Evolutionary conservation across 345 rosid species (phyloP).

Genomic region (Tarenaya hassleriana): DNA sequence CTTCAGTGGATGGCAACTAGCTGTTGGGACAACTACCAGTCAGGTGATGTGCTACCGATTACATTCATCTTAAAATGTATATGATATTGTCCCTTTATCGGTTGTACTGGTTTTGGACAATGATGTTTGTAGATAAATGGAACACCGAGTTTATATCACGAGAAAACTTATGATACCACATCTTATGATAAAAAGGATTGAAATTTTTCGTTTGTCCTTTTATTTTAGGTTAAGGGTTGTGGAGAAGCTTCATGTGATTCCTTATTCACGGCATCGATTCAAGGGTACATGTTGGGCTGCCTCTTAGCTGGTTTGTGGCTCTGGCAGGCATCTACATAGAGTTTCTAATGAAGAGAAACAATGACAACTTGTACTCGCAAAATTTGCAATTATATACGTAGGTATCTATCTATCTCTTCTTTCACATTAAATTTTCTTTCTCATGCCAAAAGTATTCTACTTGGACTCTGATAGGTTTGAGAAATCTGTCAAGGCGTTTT

Average conservation of each 20-base stretch:
- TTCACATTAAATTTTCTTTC: conserved; percentile 23
- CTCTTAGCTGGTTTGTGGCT: conserved; percentile 86
- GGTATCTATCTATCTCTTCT: conserved; percentile 61
- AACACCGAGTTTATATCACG: too few relatives aligned
- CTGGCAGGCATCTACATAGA: conserved; percentile 94
- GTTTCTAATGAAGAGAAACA: conserved; percentile 92
- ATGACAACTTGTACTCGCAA: conserved; percentile 92
- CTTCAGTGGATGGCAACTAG: conserved; percentile 92
- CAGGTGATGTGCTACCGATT: conserved; percentile 40
- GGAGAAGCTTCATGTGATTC: conserved; percentile 84
- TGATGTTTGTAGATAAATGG: background rate
- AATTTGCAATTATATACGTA: conserved; percentile 89
- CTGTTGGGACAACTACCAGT: conserved; percentile 89
- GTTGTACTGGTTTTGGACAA: background rate
- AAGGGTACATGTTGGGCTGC: conserved; percentile 75
- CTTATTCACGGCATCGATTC: conserved; percentile 80
- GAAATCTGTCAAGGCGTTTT: too few relatives aligned
- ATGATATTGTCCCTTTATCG: background rate
- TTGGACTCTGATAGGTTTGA: too few relatives aligned
- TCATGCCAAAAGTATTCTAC: too few relatives aligned
- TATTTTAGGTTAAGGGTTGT: conserved; percentile 75
- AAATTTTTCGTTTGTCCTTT: too few relatives aligned
- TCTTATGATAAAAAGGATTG: too few relatives aligned
- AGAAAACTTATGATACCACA: too few relatives aligned
- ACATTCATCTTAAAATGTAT: background rate